phyloP scores from a whole-genome alignment of 306 rosid genomes.

The Spatholobus suberectus region DNA sequence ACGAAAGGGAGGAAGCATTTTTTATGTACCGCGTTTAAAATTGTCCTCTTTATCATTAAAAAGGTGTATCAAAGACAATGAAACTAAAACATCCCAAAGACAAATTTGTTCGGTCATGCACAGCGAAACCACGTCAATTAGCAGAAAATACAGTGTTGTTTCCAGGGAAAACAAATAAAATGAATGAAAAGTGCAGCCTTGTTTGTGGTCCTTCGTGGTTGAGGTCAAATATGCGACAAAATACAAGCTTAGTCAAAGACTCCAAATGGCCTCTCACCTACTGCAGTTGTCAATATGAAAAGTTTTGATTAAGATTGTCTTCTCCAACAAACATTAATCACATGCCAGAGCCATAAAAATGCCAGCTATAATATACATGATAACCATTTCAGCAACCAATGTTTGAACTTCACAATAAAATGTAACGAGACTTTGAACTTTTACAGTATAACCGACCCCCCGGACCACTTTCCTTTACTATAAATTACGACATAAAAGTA shows the following conservation, averaged over 20 bases:
- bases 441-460: slow-evolving; percentile 67
- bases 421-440: slow-evolving; percentile 46
- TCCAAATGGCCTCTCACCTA: neutral
- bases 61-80: neutral
- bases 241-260: slow-evolving; percentile 10
- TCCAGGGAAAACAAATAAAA: neutral
- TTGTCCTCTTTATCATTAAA: no score
- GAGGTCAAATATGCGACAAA: neutral
- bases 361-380: slow-evolving; percentile 37
- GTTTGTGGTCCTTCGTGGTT: neutral
- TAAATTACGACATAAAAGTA: slow-evolving; percentile 50
- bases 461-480: slow-evolving; percentile 61
- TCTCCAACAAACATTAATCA: neutral
- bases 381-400: slow-evolving; percentile 51
- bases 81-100: neutral
- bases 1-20: no score
- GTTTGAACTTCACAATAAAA: slow-evolving; percentile 58
- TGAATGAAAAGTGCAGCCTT: neutral
- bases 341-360: neutral
- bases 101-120: neutral
- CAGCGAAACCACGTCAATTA: neutral
- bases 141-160: neutral
- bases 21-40: no score
- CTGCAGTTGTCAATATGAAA: neutral
- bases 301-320: neutral